Conservation (phyloP, 495 filamentous ascomycete species). For the Penicillium atrosanguineum region DNA sequence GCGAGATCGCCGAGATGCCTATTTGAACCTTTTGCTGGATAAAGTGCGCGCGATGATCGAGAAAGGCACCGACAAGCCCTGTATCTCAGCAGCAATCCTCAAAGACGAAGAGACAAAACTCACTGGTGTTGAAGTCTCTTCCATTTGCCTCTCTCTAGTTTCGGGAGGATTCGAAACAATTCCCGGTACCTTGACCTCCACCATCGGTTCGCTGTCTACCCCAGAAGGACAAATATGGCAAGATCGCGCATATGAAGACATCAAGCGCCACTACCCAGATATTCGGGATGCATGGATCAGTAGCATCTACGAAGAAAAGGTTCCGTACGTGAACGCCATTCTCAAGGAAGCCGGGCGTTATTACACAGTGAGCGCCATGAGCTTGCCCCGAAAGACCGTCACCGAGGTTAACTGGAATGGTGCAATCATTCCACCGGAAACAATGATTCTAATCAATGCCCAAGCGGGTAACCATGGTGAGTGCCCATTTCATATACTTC, state of each 20-base stretch:
- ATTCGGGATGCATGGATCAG: conserved; percentile 48
- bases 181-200: conserved; percentile 46
- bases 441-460: conserved; percentile 56
- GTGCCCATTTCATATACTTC: background rate
- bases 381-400: conserved; percentile 49
- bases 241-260: conserved; percentile 52
- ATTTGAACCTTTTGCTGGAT: conserved; percentile 45
- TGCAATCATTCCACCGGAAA: conserved; percentile 52
- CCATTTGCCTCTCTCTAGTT: conserved; percentile 49
- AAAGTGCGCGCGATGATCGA: conserved; percentile 48
- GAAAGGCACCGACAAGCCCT: conserved; percentile 51
- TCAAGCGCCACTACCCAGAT: conserved; percentile 48
- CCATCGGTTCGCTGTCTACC: conserved; percentile 48
- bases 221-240: conserved; percentile 48
- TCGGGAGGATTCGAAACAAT: conserved; percentile 55
- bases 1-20: conserved; percentile 43
- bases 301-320: conserved; percentile 45
- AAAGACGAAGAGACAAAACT: conserved; percentile 52
- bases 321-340: conserved; percentile 48
- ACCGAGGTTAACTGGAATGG: conserved; percentile 54
- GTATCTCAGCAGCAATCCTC: conserved; percentile 48
- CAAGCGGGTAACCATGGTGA: conserved; percentile 58
- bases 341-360: conserved; percentile 55
- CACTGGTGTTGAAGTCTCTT: conserved; percentile 46
- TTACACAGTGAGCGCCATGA: conserved; percentile 56